Evolutionary conservation across 2,329 filamentous ascomycete genomes (phyloP), one percentile per base, ranked within the genome.

Genomic region (Penicillium fuscoglaucum): DNA sequence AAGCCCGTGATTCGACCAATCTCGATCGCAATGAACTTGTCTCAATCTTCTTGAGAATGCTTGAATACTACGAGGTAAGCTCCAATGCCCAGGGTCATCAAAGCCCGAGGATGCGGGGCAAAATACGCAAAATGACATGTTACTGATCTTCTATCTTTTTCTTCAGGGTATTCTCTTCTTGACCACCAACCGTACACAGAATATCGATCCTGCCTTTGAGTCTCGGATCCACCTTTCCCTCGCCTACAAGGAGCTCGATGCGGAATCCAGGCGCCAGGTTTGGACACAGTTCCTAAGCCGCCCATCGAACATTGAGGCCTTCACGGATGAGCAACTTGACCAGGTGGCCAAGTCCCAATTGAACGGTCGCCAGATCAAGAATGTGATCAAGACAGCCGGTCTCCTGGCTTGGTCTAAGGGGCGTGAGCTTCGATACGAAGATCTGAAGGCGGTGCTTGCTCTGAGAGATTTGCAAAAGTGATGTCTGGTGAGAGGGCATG

Each of bases 181-280:
- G 4, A 84, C 81, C 0, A 83, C 80, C 9, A 84, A 83, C 69
- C 74, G 80, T 3, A 76, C 81, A 6, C 78, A 79, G 17, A 71
- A 71, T 1, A 75, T 83, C 4, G 81, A 83, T 51, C 79, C 80
- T 55, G 81, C 81, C 0, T 81, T 82, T 51, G 74, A 80, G 54
- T 78, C 75, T 29, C 74, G 80, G 8, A 80, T 82, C 37, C 79
- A 73, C 74, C 55, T 74, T 2, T 67, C 65, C 1, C 49, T 71
- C 9, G 39, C 74, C 9, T 81, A 81, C 62, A 63, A 73, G 2
- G 74, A 80, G 12, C 72, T 80, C 3, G 72, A 72, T 31, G 52
- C 52, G 3, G 57, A 68, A 1, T 73, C 73, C 1, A 69, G 78
- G 10, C 70, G 71, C 24, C 72, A 71, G 10, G 70, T 82, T 44